These are phyloP conservation scores for Paracoccidioides brasiliensis DNA, from an alignment of 2,329 filamentous ascomycete genomes.

Conservation along the genomic window DNA sequence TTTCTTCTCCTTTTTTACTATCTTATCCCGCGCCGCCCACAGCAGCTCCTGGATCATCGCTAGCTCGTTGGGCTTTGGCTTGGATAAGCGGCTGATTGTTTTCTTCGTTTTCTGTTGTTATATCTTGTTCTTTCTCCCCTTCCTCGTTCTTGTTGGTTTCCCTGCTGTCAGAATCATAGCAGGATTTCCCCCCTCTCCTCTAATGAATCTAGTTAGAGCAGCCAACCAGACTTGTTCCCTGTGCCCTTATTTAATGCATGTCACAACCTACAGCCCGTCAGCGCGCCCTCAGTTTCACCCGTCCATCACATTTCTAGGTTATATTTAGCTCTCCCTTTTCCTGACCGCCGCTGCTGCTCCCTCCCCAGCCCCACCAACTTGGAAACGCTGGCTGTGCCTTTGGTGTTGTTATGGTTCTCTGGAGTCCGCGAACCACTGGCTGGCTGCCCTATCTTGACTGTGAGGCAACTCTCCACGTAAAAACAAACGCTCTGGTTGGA, in stretches of 20 bases:
- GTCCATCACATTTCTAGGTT: background rate
- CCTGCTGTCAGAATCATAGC: too few relatives aligned
- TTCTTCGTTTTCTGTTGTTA: too few relatives aligned
- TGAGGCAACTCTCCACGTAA: background rate
- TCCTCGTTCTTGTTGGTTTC: background rate
- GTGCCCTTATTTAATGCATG: background rate
- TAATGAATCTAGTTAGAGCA: background rate
- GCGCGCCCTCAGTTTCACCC: background rate
- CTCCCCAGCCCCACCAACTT: background rate
- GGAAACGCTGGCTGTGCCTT: background rate
- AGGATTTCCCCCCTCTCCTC: background rate
- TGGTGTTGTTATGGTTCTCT: background rate
- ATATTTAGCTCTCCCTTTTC: slow-evolving; percentile 2
- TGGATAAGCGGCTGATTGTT: too few relatives aligned
- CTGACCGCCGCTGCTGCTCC: background rate
- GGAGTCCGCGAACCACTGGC: background rate
- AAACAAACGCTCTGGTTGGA: background rate
- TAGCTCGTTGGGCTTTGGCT: too few relatives aligned
- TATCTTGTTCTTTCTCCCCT: background rate
- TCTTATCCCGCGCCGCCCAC: too few relatives aligned
- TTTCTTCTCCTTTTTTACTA: too few relatives aligned
- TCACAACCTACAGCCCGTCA: background rate
- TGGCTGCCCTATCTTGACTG: too few relatives aligned
- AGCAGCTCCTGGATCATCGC: too few relatives aligned
- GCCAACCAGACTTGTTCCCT: background rate